Percentiles rank a stretch among this genome's conserved stretches.
phyloP scores from a whole-genome alignment of 2,329 filamentous ascomycete species.

The Daldinia sp. region DNA sequence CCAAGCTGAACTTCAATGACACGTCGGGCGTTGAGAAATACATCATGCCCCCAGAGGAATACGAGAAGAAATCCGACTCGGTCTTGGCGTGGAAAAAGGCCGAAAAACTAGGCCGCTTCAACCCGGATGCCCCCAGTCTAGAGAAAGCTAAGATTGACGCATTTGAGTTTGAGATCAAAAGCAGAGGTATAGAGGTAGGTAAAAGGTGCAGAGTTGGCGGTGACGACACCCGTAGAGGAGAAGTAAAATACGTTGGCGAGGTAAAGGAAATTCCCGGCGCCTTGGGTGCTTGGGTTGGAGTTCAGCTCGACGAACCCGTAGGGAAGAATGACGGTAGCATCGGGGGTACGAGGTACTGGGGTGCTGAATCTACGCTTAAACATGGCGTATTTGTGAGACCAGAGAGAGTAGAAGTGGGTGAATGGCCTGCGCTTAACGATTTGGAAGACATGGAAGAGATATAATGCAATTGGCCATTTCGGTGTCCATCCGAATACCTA shows the following conservation, averaged over 20 bases:
- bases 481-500: not conserved
- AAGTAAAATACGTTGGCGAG: slow-evolving; percentile 74
- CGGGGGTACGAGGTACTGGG: slow-evolving; percentile 74
- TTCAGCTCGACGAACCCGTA: slow-evolving; percentile 79
- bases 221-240: slow-evolving; percentile 74
- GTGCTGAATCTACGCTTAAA: slow-evolving; percentile 68
- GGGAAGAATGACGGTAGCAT: slow-evolving; percentile 85
- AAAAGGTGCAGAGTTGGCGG: slow-evolving; percentile 71
- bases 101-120: slow-evolving; percentile 96
- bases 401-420: slow-evolving; percentile 78
- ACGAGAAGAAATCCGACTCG: slow-evolving; percentile 85
- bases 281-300: slow-evolving; percentile 73
- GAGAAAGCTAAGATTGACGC: slow-evolving; percentile 76
- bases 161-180: slow-evolving; percentile 73
- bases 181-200: slow-evolving; percentile 71
- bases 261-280: slow-evolving; percentile 77
- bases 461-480: slow-evolving; percentile 46
- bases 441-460: slow-evolving; percentile 82
- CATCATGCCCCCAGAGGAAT: slow-evolving; percentile 83
- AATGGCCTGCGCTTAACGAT: slow-evolving; percentile 75
- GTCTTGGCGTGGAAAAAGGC: slow-evolving; percentile 95
- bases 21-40: slow-evolving; percentile 87
- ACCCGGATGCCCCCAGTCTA: slow-evolving; percentile 79
- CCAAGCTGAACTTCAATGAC: slow-evolving; percentile 83
- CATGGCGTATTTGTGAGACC: slow-evolving; percentile 81